Evolutionary conservation across 106 monocot genomes (phyloP), one percentile per base, ranked within the genome.

Genomic region (Posidonia australis): DNA sequence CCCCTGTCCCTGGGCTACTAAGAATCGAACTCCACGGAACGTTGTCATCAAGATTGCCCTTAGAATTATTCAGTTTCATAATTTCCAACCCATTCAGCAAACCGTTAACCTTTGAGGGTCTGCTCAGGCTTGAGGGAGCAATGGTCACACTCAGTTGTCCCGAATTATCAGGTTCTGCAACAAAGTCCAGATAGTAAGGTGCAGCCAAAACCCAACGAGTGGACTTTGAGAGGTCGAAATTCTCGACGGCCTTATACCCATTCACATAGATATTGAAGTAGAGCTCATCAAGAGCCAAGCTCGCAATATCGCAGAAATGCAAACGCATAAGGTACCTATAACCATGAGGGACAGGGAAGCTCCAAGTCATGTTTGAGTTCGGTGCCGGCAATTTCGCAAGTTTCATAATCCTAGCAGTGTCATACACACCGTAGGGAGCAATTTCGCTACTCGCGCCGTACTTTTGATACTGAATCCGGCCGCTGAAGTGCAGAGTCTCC

Each of bases 281-380:
- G 3, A 98, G 63, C 69, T 91, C 67, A 71, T 91, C 79, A 18
- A 98, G 82, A 14, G 75, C 82, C 72, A 82, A 72, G 58, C 90
- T 98, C 5, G 78, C 87, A 49, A 90, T 83, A 66, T 98, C 96
- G 5, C 96, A 98, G 77, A 98, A 91, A 73, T 98, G 96, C 87
- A 91, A 64, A 21, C 96, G 72, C 18, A 85, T 51, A 13, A 98
- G 75, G 75, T 87, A 98, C 55, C 61, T 67, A 55, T 75, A 75
- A 23, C 75, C 80, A 26, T 74, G 43, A 67, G 67, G 66, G 25
- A 98, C 82, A 22, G 67, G 53, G 54, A 91, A 91, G 2, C 16
- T 83, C 90, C 90, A 98, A 24, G 74, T 79, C 81, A 98, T 74
- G 54, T 84, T 92, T 10, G 71, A 41, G 62, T 56, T 62, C 9